phyloP scores from a whole-genome alignment of 139 green algal genomes.

The Eudorina sp. region DNA sequence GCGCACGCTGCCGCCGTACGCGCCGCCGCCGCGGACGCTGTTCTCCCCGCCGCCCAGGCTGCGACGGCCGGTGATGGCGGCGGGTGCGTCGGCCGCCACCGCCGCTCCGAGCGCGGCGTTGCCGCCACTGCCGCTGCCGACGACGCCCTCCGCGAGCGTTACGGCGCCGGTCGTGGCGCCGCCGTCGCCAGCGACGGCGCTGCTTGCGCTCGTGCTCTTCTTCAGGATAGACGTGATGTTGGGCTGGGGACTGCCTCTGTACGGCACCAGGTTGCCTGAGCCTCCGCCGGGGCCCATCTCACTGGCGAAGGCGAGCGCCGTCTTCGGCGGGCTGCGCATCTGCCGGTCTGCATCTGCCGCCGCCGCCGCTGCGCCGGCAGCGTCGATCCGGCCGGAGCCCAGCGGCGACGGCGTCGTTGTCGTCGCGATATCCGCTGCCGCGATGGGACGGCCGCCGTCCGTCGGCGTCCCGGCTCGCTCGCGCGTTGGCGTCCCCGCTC shows the following conservation, averaged over 20 bases:
- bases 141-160: no score
- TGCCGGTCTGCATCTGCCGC: neutral
- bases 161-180: no score
- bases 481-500: neutral
- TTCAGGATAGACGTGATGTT: slow-evolving; percentile 14
- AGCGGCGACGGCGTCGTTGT: neutral
- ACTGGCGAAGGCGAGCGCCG: neutral
- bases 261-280: no score
- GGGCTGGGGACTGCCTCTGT: no score
- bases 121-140: no score
- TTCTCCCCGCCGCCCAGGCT: neutral
- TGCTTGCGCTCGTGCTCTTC: neutral
- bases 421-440: neutral
- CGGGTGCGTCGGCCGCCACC: neutral
- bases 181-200: neutral
- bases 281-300: no score
- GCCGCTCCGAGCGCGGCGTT: no score
- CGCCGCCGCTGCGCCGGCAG: neutral
- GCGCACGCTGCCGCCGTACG: neutral
- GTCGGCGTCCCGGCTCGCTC: neutral
- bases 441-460: neutral
- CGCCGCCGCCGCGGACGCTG: neutral
- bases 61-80: neutral
- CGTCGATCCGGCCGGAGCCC: neutral
- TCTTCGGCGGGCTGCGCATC: neutral